Percentiles rank a stretch among this genome's conserved stretches.
Conservation (phyloP, 352 stramenopile species). For the Elongisporangium prolatum region DNA sequence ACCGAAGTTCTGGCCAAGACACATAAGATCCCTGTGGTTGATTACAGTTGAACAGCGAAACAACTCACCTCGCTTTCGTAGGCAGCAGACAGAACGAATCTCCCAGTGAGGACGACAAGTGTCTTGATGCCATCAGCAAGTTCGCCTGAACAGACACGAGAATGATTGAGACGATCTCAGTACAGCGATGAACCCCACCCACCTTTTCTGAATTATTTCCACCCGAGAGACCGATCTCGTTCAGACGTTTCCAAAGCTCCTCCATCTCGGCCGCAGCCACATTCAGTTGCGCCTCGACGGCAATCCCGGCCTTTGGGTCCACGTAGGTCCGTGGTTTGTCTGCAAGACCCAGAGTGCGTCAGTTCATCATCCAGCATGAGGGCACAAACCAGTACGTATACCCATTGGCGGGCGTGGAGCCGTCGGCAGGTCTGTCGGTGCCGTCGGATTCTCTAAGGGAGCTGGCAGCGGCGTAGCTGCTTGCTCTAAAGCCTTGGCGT, state of each 20-base stretch:
- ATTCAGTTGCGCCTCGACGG: constrained; percentile 58
- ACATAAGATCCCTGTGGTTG: neutral
- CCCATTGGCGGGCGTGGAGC: neutral
- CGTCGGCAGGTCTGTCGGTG: neutral
- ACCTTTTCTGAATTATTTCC: constrained; percentile 55
- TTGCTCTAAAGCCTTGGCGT: neutral
- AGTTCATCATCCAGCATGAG: neutral
- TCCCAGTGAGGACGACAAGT: constrained; percentile 76
- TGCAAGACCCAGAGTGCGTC: neutral
- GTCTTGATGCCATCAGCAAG: constrained; percentile 67
- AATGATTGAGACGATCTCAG: neutral
- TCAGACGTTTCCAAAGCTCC: constrained; percentile 72
- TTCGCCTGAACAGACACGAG: constrained; percentile 14
- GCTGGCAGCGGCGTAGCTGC: neutral
- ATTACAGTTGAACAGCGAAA: neutral
- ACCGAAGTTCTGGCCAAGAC: constrained; percentile 26
- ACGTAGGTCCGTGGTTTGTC: neutral
- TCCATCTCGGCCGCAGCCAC: constrained; percentile 76
- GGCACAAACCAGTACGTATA: neutral
- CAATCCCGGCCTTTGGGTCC: constrained; percentile 30
- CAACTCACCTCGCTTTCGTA: constrained; percentile 44
- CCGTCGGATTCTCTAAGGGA: neutral
- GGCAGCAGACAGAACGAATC: constrained; percentile 84
- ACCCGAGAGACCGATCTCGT: constrained; percentile 71
- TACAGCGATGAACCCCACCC: neutral